Percentiles rank a stretch among this genome's conserved stretches.
phyloP scores from a whole-genome alignment of 1,284 basidiomycete genomes.

The Ganoderma sp. region DNA sequence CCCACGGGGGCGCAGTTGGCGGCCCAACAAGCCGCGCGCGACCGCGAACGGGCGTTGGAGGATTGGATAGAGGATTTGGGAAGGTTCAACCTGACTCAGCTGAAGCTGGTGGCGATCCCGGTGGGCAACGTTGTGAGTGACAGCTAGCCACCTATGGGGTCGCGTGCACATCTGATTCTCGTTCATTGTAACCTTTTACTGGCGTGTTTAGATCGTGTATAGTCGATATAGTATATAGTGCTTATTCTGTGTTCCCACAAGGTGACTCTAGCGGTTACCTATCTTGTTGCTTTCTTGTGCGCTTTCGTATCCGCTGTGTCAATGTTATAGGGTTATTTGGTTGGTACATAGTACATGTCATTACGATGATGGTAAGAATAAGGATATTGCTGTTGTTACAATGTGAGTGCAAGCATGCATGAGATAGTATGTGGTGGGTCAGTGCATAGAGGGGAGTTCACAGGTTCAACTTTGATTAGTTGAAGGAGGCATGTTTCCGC shows the following conservation, averaged over 20 bases:
- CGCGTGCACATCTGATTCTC: conserved; percentile 11
- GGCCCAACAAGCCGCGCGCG: conserved; percentile 18
- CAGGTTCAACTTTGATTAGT: background rate
- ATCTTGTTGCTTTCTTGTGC: background rate
- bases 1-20: conserved; percentile 26
- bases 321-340: background rate
- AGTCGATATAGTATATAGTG: conserved; percentile 15
- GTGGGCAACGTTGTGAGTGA: conserved; percentile 18
- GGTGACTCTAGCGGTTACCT: background rate
- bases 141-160: conserved; percentile 17
- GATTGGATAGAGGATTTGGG: conserved; percentile 16
- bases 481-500: background rate
- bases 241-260: background rate
- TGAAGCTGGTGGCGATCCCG: conserved; percentile 15
- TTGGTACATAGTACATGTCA: background rate
- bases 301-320: conserved; percentile 1
- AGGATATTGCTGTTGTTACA: background rate
- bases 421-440: background rate
- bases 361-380: background rate
- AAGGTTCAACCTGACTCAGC: conserved; percentile 18
- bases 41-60: conserved; percentile 16
- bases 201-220: conserved; percentile 9
- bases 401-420: background rate
- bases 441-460: background rate
- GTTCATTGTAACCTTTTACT: background rate